Evolutionary conservation across 495 filamentous ascomycete species (phyloP), one percentile per base, ranked within the genome.

Genomic region (Penicillium paxilli): DNA sequence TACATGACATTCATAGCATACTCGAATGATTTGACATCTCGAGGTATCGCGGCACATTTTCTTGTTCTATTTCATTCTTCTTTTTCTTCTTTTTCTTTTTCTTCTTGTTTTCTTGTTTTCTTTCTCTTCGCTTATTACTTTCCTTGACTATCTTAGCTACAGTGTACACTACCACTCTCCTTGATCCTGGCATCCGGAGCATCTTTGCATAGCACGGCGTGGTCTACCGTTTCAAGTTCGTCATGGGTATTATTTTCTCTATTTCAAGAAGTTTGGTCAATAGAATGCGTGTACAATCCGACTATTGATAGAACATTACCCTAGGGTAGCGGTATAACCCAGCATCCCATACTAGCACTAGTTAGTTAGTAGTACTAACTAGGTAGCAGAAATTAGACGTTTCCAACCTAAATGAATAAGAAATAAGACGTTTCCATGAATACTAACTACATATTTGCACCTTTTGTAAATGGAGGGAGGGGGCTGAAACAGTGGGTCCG

Each of bases 201-300:
- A 10, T 60, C 52, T 41, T 63, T 64, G 65, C 65, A 69, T 69
- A 64, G 66, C 65, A 65, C 54, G 62, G 65, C 59, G 65, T 66
- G 54, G 50, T 51, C 50, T 47, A 28, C 30, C 24, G 19, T 21
- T 47, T 42, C n/a, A n/a, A n/a, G n/a, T n/a, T n/a, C 35, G 14
- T 24, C 51, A 44, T 35, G n/a, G 17, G 22, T 52, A 53, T 30
- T 59, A 22, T 25, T 46, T 50, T 20, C 20, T 50, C 45, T 26
- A 5, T 17, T 21, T 35, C 2, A 22, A 17, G 45, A 37, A 42
- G 30, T 23, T 24, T 44, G 21, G 41, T 44, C 14, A 26, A 60
- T 56, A 56, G 52, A 45, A 47, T 44, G 49, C 41, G n/a, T 62
- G 50, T 54, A 54, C 42, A 55, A 38, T 38, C 8, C 16, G 47